Conservation (phyloP, 164 flowering plant genomes). For the Echeveria elegans region DNA sequence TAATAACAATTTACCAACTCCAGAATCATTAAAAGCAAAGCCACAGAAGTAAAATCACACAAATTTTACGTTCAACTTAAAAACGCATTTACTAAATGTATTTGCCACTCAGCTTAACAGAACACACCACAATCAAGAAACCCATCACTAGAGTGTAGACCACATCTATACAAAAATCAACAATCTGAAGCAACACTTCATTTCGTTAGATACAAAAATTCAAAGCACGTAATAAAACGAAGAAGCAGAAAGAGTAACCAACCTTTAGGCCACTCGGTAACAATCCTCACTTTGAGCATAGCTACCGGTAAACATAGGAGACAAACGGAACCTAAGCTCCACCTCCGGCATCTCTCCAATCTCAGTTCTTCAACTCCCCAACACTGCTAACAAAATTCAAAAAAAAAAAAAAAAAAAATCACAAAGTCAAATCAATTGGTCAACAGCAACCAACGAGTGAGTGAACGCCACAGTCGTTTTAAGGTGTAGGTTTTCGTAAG, state of each 20-base stretch:
- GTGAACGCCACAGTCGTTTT: too few relatives aligned
- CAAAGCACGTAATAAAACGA: not conserved
- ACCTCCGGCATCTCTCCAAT: not conserved
- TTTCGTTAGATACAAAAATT: too few relatives aligned
- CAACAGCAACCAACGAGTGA: too few relatives aligned
- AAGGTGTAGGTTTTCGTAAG: too few relatives aligned
- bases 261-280: constrained; percentile 4
- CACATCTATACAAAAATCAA: not conserved
- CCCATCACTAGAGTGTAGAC: not conserved
- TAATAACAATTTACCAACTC: not conserved
- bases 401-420: not conserved
- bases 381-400: too few relatives aligned
- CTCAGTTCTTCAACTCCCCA: not conserved
- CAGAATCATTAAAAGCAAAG: too few relatives aligned
- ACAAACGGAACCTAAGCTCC: not conserved
- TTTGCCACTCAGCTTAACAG: too few relatives aligned
- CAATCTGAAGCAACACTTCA: too few relatives aligned
- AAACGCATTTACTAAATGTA: too few relatives aligned
- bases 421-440: not conserved
- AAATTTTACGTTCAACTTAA: too few relatives aligned
- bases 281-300: constrained; percentile 2
- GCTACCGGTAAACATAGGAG: not conserved
- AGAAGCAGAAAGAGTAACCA: not conserved
- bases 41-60: too few relatives aligned
- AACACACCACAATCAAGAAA: too few relatives aligned